These are phyloP conservation scores for Nidula microcarpa DNA, from an alignment of 768 basidiomycete genomes.

Conservation along the genomic window DNA sequence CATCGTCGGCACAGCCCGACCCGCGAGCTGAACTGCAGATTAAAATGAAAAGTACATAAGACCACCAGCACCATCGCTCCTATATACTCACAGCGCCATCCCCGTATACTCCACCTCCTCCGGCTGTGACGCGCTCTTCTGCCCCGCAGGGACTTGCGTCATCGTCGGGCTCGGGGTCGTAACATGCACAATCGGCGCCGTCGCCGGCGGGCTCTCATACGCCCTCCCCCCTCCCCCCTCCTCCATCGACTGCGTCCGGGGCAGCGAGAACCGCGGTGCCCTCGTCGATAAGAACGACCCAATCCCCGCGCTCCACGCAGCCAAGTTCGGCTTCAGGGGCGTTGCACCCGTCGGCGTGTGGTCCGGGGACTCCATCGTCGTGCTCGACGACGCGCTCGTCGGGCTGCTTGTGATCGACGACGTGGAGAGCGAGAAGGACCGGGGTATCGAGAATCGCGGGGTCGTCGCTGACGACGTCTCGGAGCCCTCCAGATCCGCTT, in stretches of 20 bases:
- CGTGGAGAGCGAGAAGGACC: constrained; percentile 18
- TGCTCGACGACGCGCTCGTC: constrained; percentile 1
- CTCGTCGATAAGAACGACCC: constrained; percentile 28
- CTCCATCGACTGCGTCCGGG: not conserved
- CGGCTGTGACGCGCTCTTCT: no score
- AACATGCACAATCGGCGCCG: no score
- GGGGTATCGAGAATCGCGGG: constrained; percentile 9
- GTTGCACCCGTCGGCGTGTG: constrained; percentile 7
- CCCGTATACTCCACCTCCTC: no score
- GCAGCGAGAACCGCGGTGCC: constrained; percentile 19
- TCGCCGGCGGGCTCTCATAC: no score
- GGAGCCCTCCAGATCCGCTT: constrained; percentile 26
- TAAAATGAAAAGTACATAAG: no score
- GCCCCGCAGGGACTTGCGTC: no score
- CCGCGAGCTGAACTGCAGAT: no score
- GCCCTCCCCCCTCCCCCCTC: no score
- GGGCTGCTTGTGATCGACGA: not conserved
- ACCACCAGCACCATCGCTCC: no score
- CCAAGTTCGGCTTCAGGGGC: constrained; percentile 16
- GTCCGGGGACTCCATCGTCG: not conserved
- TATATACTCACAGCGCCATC: no score
- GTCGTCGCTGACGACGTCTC: constrained; percentile 3
- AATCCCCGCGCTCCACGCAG: constrained; percentile 27
- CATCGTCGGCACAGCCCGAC: no score
- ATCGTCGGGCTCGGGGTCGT: no score